Conservation (phyloP, 352 stramenopile genomes). For the Phytophthora melonis region DNA sequence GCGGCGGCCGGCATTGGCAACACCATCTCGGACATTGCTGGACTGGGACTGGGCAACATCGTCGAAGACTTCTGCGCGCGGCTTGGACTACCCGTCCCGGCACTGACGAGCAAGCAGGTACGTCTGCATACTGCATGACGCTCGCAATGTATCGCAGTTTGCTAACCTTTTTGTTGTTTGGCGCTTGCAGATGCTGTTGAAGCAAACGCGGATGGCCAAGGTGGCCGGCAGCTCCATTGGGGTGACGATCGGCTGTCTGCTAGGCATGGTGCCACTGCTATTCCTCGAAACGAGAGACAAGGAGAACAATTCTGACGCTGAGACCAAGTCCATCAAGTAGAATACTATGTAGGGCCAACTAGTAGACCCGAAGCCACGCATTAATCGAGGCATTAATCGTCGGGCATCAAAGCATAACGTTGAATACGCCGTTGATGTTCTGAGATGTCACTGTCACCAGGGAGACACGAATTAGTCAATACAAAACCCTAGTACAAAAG, state of each 20-base stretch:
- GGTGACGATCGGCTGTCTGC: constrained; percentile 77
- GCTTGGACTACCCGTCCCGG: constrained; percentile 66
- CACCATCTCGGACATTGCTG: constrained; percentile 79
- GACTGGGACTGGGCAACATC: constrained; percentile 79
- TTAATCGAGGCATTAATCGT: background rate
- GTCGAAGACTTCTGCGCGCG: constrained; percentile 80
- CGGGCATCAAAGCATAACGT: too few relatives aligned
- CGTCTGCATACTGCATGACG: too few relatives aligned
- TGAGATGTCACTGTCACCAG: background rate
- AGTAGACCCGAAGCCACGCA: too few relatives aligned
- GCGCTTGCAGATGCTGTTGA: constrained; percentile 60
- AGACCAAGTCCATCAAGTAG: background rate
- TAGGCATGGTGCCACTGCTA: constrained; percentile 80
- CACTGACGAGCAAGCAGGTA: constrained; percentile 74
- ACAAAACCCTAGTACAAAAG: background rate
- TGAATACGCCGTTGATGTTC: background rate
- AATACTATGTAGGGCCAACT: background rate
- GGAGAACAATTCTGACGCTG: background rate
- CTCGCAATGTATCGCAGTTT: background rate
- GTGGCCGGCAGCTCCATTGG: constrained; percentile 71
- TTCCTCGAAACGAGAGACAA: constrained; percentile 76
- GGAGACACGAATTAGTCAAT: background rate
- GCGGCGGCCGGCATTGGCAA: constrained; percentile 88
- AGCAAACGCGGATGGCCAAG: constrained; percentile 73
- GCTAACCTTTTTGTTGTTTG: background rate